These are phyloP conservation scores for Yarrowia sp. DNA, from an alignment of 805 yeast species.

Conservation along the genomic window DNA sequence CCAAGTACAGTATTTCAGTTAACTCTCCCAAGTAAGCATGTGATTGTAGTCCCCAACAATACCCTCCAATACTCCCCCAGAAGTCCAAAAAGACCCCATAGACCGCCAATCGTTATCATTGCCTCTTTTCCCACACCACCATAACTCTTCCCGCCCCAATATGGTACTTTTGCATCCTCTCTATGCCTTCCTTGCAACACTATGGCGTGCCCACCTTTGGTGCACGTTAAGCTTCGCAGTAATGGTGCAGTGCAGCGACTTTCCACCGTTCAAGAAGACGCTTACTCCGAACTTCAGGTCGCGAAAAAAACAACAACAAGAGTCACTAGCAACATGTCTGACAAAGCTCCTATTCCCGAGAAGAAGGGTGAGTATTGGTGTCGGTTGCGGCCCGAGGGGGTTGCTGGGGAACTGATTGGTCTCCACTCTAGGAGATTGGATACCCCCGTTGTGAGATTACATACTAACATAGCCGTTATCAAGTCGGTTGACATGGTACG, in stretches of 20 bases:
- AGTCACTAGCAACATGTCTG: constrained; percentile 29
- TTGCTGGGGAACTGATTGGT: too few species aligned
- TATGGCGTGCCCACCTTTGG: constrained; percentile 7
- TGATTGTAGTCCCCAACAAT: not conserved
- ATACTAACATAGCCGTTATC: constrained; percentile 31
- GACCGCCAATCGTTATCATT: too few species aligned
- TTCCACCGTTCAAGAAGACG: not conserved
- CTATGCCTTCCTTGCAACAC: not conserved
- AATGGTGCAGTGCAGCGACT: not conserved
- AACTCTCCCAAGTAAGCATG: not conserved
- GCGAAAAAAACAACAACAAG: not conserved
- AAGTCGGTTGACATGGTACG: constrained; percentile 40
- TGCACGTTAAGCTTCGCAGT: not conserved
- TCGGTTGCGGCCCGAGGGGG: not conserved
- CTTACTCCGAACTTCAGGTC: not conserved
- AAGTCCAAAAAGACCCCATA: too few species aligned
- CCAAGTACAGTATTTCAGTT: too few species aligned
- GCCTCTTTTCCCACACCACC: not conserved
- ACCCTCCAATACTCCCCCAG: too few species aligned
- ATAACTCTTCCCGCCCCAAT: not conserved
- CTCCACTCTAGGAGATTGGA: too few species aligned
- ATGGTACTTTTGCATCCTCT: not conserved
- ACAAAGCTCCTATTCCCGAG: constrained; percentile 32
- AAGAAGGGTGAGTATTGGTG: constrained; percentile 12
- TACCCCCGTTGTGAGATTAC: not conserved